Base-by-base conservation (phyloP, 805 yeast species). In the Gaillardinia entomophila region DNA sequence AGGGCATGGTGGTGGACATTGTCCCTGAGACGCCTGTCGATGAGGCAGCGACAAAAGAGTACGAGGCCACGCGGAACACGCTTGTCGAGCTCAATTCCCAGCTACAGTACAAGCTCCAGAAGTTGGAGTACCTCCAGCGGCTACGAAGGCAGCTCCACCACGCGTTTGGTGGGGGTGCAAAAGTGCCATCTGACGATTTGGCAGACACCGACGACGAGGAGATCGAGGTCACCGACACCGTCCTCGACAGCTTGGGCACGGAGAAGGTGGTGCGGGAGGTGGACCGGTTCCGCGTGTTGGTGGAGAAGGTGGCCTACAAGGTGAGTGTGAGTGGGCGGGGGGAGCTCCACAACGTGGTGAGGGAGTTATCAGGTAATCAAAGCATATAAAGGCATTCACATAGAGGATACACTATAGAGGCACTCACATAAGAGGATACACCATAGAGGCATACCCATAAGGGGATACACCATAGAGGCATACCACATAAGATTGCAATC, bases 41-140 rank as follows among this genome's bases (percentile, higher is more conserved):
- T 12, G 7, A 12, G 3, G 20, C 23, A 14, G 18, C 38, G 16
- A 28, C 48, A 6, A 30, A 36, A n/a, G 35, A 43, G 26, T 60
- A 60, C 31, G 55, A 46, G 7, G 29, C 23, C 6, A 12, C 51
- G 13, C 38, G 61, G 28, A 6, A 4, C 6, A 13, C 35, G 5
- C 37, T 60, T 4, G 30, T 46, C 1, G 36, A 35, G 2, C 16
- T 53, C 14, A 42, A 54, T 31, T 32, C 41, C 10, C 35, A 42
- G 7, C 26, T 60, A 15, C 32, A 31, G n/a, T 60, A 60, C 37
- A 51, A 58, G 32, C 35, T 37, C 24, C 51, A 55, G 18, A 65
- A 65, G 40, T 34, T 53, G 18, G 45, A 40, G 26, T 65, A 61
- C 29, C 37, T 65, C 22, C 26, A 35, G 16, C 17, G 22, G 7